Conservation (phyloP, 1,284 basidiomycete genomes). For the Ustilago loliicola region DNA sequence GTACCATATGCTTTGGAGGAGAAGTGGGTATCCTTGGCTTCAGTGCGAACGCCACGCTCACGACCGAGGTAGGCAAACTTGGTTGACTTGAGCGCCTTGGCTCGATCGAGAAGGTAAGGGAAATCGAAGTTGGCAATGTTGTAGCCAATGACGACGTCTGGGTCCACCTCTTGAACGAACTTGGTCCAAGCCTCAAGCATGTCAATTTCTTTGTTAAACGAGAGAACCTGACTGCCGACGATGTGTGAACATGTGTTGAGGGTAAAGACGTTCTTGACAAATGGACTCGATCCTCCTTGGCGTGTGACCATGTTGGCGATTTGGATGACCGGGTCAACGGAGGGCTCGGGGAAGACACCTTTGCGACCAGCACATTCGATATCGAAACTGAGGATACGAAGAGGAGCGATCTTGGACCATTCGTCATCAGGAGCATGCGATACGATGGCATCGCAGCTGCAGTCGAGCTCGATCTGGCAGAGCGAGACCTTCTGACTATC, state of each 20-base stretch:
- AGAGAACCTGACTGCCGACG: constrained; percentile 67
- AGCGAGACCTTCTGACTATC: constrained; percentile 57
- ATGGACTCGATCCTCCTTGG: constrained; percentile 67
- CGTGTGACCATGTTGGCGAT: constrained; percentile 70
- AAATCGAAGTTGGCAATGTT: constrained; percentile 71
- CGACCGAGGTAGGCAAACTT: constrained; percentile 68
- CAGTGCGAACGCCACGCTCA: constrained; percentile 65
- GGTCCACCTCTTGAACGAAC: constrained; percentile 68
- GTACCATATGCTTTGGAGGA: constrained; percentile 70
- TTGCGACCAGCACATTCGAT: constrained; percentile 70
- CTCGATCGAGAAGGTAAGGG: constrained; percentile 69
- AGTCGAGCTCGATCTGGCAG: constrained; percentile 69
- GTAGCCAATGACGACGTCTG: constrained; percentile 70
- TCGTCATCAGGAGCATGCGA: constrained; percentile 67
- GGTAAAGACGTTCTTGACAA: constrained; percentile 70
- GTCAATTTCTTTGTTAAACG: constrained; percentile 65
- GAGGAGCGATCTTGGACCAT: constrained; percentile 67
- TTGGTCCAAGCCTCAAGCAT: constrained; percentile 68
- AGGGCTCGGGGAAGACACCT: constrained; percentile 68
- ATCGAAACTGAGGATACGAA: constrained; percentile 69
- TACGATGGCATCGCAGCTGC: constrained; percentile 58
- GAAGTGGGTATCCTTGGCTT: constrained; percentile 70
- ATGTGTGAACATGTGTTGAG: constrained; percentile 69
- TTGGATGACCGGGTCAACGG: constrained; percentile 69
- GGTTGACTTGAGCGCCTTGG: constrained; percentile 66